These are phyloP conservation scores for Aspergillus hortae DNA, from an alignment of 2,329 filamentous ascomycete genomes.

Conservation along the genomic window DNA sequence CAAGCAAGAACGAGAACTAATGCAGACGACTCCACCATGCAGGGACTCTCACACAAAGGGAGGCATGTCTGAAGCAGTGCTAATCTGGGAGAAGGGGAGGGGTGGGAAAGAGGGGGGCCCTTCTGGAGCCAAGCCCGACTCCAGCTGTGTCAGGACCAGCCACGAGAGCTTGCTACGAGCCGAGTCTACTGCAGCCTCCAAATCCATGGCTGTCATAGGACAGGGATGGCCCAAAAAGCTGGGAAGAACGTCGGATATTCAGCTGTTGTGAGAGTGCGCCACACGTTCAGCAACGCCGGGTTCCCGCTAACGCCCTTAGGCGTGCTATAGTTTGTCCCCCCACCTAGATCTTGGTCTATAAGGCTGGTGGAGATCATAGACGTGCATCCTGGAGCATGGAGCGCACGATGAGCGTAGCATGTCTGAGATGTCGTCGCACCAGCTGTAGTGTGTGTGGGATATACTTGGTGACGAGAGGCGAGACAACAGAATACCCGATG, in stretches of 20 bases:
- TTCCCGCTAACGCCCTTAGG: conserved; percentile 18
- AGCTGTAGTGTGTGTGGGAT: no score
- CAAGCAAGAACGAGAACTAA: conserved; percentile 4
- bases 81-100: conserved; percentile 7
- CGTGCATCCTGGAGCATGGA: no score
- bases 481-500: not conserved
- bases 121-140: conserved; percentile 7
- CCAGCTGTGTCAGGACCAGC: conserved; percentile 23
- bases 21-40: conserved; percentile 13
- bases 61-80: conserved; percentile 10
- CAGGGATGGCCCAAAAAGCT: conserved; percentile 11
- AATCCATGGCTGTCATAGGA: conserved; percentile 12
- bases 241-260: conserved; percentile 15
- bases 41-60: conserved; percentile 12
- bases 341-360: not conserved
- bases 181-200: conserved; percentile 5
- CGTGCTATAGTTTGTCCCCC: conserved; percentile 2
- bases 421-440: no score
- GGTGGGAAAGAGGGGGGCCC: conserved; percentile 3
- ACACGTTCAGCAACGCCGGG: conserved; percentile 11
- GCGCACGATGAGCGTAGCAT: no score
- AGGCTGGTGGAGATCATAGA: no score
- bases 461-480: not conserved
- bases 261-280: conserved; percentile 21
- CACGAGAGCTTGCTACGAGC: conserved; percentile 18